phyloP scores from a whole-genome alignment of 495 filamentous ascomycete genomes.

The Aspergillus olivimuriae region DNA sequence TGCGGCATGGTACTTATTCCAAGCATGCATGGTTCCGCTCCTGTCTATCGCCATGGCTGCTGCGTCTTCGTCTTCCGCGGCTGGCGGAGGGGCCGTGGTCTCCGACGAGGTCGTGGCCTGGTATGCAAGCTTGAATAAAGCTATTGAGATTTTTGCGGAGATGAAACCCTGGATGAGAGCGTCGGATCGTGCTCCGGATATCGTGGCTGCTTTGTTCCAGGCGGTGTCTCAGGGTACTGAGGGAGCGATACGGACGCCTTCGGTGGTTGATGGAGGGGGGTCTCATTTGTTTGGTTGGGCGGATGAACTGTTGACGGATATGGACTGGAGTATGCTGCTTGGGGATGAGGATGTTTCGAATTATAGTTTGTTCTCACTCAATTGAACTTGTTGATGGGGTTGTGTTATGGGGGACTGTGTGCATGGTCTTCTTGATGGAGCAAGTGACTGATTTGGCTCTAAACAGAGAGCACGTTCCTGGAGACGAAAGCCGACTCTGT shows the following conservation, averaged over 20 bases:
- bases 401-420: too few relatives aligned
- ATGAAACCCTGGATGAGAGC: conserved; percentile 8
- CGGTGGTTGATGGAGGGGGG: conserved; percentile 1
- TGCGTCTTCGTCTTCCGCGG: neutral
- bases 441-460: too few relatives aligned
- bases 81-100: neutral
- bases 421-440: too few relatives aligned
- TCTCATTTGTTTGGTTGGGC: conserved; percentile 4
- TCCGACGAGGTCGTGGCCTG: conserved; percentile 1
- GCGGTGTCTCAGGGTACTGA: neutral
- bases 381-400: too few relatives aligned
- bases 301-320: conserved; percentile 7
- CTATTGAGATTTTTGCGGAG: conserved; percentile 3
- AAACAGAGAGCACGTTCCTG: too few relatives aligned
- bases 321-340: conserved; percentile 2
- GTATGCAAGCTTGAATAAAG: conserved; percentile 6
- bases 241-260: conserved; percentile 5
- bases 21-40: conserved; percentile 9
- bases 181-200: conserved; percentile 6
- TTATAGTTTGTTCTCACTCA: too few relatives aligned
- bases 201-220: conserved; percentile 3
- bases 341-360: neutral
- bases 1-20: conserved; percentile 8
- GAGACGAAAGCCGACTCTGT: too few relatives aligned
- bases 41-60: conserved; percentile 5